Evolutionary conservation across 352 stramenopile genomes (phyloP), one percentile per base, ranked within the genome.

Genomic region (Plasmopara viticola): DNA sequence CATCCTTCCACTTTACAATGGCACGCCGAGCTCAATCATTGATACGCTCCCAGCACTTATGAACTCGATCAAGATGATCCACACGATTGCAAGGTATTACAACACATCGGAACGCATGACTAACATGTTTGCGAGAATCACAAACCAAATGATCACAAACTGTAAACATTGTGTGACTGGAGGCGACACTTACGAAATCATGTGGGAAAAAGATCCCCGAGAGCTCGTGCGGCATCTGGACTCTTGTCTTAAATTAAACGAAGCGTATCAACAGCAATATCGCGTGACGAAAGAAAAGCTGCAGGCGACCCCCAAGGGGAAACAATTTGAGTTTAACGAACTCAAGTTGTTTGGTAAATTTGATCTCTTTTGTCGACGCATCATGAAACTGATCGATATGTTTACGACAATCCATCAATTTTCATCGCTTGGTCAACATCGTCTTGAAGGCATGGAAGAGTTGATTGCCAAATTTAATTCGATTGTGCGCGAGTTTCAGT

Each of bases 41-140:
- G 96, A 99, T 73, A 98, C 95, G 44, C 73, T 99, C 13, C 96
- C 96, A 6, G 95, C 95, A 29, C 79, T 99, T 4, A 97, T 99
- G 75, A 99, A 99, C 73, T 98, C 90, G 29, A 98, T 99, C 76
- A 98, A 98, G 77, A 99, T 99, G 96, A 98, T 99, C 56, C 95
- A 98, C 63, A 98, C 94, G 9, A 99, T 99, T 56, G 93, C 95
- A 51, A 77, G 96, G 42, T 99, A 99, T 58, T 99, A 99, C 79
- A 98, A 98, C 66, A 98, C 94, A n/a, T 96, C 86, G 6, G 95
- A 99, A 60, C 82, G 95, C 29, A 98, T 99, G 86, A 93, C 93
- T 0, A 96, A 91, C 35, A 75, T 99, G 46, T 97, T 99, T 53
- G 84, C 85, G 3, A 98, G 98, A 67, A 98, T 99, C 58, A 98